Conservation (phyloP, 306 rosid genomes). For the Trichosanthes cucumerina region DNA sequence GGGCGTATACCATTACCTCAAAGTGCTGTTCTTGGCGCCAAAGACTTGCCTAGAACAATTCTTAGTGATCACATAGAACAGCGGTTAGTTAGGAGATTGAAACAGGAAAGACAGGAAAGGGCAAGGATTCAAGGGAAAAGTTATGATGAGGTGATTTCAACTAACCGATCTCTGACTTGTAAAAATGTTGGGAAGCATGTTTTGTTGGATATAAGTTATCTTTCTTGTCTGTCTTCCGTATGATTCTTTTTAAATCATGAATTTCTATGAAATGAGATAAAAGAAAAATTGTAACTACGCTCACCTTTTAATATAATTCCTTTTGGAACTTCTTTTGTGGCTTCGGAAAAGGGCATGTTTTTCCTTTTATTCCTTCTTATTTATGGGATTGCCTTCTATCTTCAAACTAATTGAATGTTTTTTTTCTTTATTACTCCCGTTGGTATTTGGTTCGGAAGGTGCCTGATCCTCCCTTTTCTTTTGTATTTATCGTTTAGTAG, state of each 20-base stretch:
- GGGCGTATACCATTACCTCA: slow-evolving; percentile 92
- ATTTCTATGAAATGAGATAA: background rate
- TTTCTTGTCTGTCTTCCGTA: background rate
- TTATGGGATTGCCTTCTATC: background rate
- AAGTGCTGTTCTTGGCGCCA: slow-evolving; percentile 98
- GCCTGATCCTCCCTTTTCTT: background rate
- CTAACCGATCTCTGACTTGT: background rate
- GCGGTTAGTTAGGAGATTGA: slow-evolving; percentile 53
- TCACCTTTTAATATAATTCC: background rate
- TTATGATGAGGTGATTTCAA: slow-evolving; percentile 67
- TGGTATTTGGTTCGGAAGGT: background rate
- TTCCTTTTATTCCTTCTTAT: background rate
- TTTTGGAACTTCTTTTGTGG: background rate
- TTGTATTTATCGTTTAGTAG: background rate
- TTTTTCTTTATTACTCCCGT: background rate
- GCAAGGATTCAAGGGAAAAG: slow-evolving; percentile 80
- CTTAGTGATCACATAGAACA: slow-evolving; percentile 90
- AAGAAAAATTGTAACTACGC: background rate
- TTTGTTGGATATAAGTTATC: background rate
- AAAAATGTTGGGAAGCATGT: background rate
- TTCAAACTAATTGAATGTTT: background rate
- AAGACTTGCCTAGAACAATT: slow-evolving; percentile 82
- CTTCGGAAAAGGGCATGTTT: background rate
- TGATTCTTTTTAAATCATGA: background rate
- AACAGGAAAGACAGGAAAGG: slow-evolving; percentile 73